These are phyloP conservation scores for Prunus yedoensis DNA, from an alignment of 331 rosid genomes.

Conservation along the genomic window DNA sequence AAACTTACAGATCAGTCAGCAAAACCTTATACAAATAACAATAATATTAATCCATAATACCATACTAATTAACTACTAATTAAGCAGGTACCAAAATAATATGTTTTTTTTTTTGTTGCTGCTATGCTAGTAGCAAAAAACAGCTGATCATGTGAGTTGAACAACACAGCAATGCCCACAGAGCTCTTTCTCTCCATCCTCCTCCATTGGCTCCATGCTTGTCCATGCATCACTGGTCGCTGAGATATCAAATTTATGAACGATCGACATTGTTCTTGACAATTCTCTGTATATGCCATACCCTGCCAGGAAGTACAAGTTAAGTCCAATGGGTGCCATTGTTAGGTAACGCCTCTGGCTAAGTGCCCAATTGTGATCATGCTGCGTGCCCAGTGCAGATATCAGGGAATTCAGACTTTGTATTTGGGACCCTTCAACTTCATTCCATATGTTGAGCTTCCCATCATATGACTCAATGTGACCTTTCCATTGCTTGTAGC, in stretches of 20 bases:
- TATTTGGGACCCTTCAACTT: slow-evolving; percentile 55
- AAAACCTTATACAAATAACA: slow-evolving; percentile 11
- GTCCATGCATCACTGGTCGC: slow-evolving; percentile 41
- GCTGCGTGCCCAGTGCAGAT: slow-evolving; percentile 18
- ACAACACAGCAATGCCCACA: slow-evolving; percentile 63
- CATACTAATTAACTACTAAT: background rate
- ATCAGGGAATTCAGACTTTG: slow-evolving; percentile 18
- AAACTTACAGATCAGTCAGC: slow-evolving; percentile 8
- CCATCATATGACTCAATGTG: slow-evolving; percentile 64
- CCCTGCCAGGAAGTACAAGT: slow-evolving; percentile 47
- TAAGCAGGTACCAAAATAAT: background rate
- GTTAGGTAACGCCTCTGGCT: slow-evolving; percentile 46
- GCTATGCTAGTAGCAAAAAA: background rate
- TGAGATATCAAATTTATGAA: slow-evolving; percentile 49
- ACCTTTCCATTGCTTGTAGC: slow-evolving; percentile 65
- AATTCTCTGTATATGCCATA: slow-evolving; percentile 26
- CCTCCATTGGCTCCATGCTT: slow-evolving; percentile 57
- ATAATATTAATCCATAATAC: background rate
- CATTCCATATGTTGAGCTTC: slow-evolving; percentile 48
- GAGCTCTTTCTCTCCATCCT: slow-evolving; percentile 53
- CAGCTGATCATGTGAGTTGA: slow-evolving; percentile 33
- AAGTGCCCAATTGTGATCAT: slow-evolving; percentile 25
- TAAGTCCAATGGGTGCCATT: slow-evolving; percentile 55
- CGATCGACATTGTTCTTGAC: slow-evolving; percentile 42
- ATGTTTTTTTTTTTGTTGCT: background rate